Percentiles rank a stretch among this genome's conserved stretches.
These are phyloP conservation scores for Biscutella laevigata DNA, from an alignment of 441 rosid genomes.

Conservation along the genomic window DNA sequence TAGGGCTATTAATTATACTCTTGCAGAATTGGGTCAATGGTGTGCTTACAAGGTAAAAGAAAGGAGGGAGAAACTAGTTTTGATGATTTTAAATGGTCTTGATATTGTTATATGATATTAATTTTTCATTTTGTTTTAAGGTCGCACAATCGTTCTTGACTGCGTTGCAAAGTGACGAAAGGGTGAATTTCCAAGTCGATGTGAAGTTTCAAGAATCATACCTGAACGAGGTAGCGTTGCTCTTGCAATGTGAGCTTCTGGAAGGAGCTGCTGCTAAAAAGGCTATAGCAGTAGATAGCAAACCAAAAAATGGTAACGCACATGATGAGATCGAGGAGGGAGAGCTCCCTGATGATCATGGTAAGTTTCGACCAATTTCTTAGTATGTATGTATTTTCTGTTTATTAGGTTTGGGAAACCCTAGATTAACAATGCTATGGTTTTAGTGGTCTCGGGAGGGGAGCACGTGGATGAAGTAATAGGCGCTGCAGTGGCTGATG, in stretches of 20 bases:
- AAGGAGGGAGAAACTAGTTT: not conserved
- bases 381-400: not conserved
- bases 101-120: not conserved
- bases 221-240: slow-evolving; percentile 65
- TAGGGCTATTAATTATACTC: slow-evolving; percentile 90
- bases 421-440: slow-evolving; percentile 7
- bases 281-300: slow-evolving; percentile 32
- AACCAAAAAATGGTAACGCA: slow-evolving; percentile 32
- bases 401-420: slow-evolving; percentile 4
- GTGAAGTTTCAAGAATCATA: slow-evolving; percentile 94
- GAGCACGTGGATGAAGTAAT: slow-evolving; percentile 93
- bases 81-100: not conserved
- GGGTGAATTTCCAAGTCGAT: slow-evolving; percentile 90
- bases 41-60: slow-evolving; percentile 89
- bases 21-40: slow-evolving; percentile 97
- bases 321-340: slow-evolving; percentile 94
- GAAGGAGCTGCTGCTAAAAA: slow-evolving; percentile 84
- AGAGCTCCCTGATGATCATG: slow-evolving; percentile 89
- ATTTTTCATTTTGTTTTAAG: slow-evolving; percentile 33
- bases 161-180: slow-evolving; percentile 90
- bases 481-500: slow-evolving; percentile 99
- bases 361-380: slow-evolving; percentile 32
- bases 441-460: slow-evolving; percentile 94
- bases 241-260: slow-evolving; percentile 75
- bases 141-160: slow-evolving; percentile 89